A percentile compares a stretch with the other conserved stretches of the same genome.
These are phyloP conservation scores for Nothophaeocryptopus gaeumannii DNA, from an alignment of 2,329 filamentous ascomycete species.

Conservation along the genomic window DNA sequence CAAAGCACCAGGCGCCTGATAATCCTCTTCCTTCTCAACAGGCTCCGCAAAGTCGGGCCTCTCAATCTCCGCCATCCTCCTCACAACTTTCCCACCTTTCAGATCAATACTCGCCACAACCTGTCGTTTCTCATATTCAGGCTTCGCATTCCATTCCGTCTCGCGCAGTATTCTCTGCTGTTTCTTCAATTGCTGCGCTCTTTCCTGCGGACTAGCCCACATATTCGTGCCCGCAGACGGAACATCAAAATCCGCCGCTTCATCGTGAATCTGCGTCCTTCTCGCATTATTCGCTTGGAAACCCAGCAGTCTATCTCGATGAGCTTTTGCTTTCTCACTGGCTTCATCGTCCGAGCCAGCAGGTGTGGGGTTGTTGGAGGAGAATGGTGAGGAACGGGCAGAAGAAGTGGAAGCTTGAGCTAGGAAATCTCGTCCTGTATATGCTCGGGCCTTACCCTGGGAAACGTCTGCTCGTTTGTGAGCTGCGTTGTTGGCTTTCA, in stretches of 20 bases:
- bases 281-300: slow-evolving; percentile 85
- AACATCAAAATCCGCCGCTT: slow-evolving; percentile 72
- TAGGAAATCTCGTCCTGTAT: slow-evolving; percentile 38
- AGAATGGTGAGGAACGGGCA: slow-evolving; percentile 36
- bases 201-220: slow-evolving; percentile 81
- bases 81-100: slow-evolving; percentile 71
- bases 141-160: slow-evolving; percentile 79
- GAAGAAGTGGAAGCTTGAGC: slow-evolving; percentile 32
- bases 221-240: slow-evolving; percentile 62
- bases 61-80: slow-evolving; percentile 62
- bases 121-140: slow-evolving; percentile 84
- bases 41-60: slow-evolving; percentile 50
- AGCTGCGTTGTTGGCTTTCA: slow-evolving; percentile 72
- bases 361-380: slow-evolving; percentile 31
- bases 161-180: slow-evolving; percentile 82
- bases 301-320: slow-evolving; percentile 74
- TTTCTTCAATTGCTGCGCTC: slow-evolving; percentile 76
- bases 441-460: slow-evolving; percentile 35
- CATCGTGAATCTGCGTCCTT: slow-evolving; percentile 80
- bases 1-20: slow-evolving; percentile 31
- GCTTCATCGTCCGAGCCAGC: slow-evolving; percentile 48
- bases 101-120: slow-evolving; percentile 85
- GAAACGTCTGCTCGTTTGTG: slow-evolving; percentile 66
- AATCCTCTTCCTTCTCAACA: slow-evolving; percentile 12
- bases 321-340: slow-evolving; percentile 67